Evolutionary conservation across 495 filamentous ascomycete species (phyloP).

Genomic region (Xanthoparmelia taractica): DNA sequence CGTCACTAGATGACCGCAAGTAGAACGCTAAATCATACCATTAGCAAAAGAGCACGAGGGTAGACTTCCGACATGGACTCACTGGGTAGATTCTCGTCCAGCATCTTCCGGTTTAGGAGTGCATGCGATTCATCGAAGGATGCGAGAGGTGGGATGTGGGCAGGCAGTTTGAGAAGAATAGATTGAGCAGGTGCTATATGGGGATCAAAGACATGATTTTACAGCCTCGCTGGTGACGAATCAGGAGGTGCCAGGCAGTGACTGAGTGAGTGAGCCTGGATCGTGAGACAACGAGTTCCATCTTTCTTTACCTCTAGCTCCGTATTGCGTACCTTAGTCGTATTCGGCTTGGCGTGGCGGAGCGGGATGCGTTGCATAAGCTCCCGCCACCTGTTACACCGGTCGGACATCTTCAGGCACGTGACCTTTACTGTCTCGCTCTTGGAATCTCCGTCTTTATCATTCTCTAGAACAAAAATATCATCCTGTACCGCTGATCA

Average conservation of each 20-base stretch:
- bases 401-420: neutral
- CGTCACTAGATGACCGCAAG: constrained; percentile 42
- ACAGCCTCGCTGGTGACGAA: constrained; percentile 2
- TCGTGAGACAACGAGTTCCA: neutral
- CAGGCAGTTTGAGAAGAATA: neutral
- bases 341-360: neutral
- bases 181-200: neutral
- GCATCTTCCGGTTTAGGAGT: constrained; percentile 44
- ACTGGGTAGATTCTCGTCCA: constrained; percentile 93
- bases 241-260: neutral
- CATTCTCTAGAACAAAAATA: neutral
- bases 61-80: constrained; percentile 32
- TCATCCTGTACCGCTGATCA: neutral
- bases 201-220: neutral
- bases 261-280: neutral
- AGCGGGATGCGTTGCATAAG: neutral
- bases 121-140: neutral
- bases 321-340: too few relatives aligned
- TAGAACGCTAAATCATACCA: constrained; percentile 50
- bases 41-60: constrained; percentile 33
- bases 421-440: neutral
- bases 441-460: too few relatives aligned
- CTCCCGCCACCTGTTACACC: too few relatives aligned
- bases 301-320: too few relatives aligned
- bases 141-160: neutral